Evolutionary conservation across 2,329 filamentous ascomycete species (phyloP).

Genomic region (Neobulgaria alba): DNA sequence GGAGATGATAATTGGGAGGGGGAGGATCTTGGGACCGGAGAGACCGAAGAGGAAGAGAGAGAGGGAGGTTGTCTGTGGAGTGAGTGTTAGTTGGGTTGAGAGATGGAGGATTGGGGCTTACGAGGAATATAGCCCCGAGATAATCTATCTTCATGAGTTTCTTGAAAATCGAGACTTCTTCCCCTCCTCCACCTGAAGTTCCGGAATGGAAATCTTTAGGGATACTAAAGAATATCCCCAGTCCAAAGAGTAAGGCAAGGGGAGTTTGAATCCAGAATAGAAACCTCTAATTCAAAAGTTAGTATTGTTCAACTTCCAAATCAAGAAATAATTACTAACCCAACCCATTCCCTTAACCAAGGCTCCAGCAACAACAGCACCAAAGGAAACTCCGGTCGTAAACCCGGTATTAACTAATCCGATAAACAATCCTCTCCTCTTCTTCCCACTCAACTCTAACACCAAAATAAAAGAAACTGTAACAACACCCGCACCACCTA

Average conservation of each 20-base stretch:
- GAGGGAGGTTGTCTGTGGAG: conserved; percentile 49
- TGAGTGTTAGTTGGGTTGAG: conserved; percentile 9
- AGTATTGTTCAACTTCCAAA: too few species aligned
- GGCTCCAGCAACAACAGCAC: conserved; percentile 61
- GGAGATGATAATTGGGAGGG: conserved; percentile 52
- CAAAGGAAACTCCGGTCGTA: conserved; percentile 62
- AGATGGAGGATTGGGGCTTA: conserved; percentile 30
- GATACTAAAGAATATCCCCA: conserved; percentile 56
- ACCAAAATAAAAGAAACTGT: conserved; percentile 67
- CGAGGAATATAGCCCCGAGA: conserved; percentile 57
- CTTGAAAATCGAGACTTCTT: conserved; percentile 33
- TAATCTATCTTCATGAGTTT: conserved; percentile 67
- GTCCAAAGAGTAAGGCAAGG: conserved; percentile 49
- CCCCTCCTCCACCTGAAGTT: conserved; percentile 25
- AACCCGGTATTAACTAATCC: conserved; percentile 66
- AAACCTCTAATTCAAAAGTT: too few species aligned
- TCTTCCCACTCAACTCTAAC: conserved; percentile 61
- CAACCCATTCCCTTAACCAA: conserved; percentile 58
- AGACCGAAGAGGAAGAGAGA: conserved; percentile 66
- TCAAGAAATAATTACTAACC: conserved; percentile 39
- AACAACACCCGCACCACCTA: conserved; percentile 64
- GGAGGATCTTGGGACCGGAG: conserved; percentile 51
- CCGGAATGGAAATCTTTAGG: conserved; percentile 37
- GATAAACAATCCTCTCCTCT: conserved; percentile 62
- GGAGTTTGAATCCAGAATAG: conserved; percentile 69